Evolutionary conservation across 768 basidiomycete species (phyloP).

Genomic region (Kwoniella heveanensis): DNA sequence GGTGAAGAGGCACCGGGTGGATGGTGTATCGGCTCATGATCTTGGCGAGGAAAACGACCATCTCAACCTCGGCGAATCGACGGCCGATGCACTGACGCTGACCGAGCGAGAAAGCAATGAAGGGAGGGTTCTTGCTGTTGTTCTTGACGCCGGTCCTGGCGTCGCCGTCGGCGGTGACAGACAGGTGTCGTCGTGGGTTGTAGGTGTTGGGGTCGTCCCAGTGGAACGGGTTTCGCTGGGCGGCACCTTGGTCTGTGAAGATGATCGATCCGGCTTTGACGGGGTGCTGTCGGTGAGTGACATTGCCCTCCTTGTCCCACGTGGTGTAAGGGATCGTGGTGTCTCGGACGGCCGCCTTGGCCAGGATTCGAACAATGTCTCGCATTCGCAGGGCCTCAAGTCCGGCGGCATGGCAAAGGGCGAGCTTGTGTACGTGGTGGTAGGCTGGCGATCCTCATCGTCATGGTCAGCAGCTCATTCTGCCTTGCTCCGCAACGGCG

Average conservation of each 20-base stretch:
- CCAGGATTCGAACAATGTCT: conserved; percentile 34
- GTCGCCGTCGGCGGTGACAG: not conserved
- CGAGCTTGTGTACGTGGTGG: conserved; percentile 33
- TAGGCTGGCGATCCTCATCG: conserved; percentile 16
- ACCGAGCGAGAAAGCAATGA: conserved; percentile 32
- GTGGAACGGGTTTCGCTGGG: conserved; percentile 29
- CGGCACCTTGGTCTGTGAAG: conserved; percentile 31
- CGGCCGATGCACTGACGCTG: conserved; percentile 38
- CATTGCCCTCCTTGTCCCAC: conserved; percentile 29
- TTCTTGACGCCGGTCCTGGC: conserved; percentile 1
- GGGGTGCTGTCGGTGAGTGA: conserved; percentile 22
- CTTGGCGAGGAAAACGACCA: conserved; percentile 25
- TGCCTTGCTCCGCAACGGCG: too few relatives aligned
- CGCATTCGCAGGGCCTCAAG: conserved; percentile 36
- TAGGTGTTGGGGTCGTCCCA: conserved; percentile 20
- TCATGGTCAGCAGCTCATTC: not conserved
- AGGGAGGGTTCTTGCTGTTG: conserved; percentile 10
- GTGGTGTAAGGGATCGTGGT: conserved; percentile 35
- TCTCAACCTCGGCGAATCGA: conserved; percentile 41
- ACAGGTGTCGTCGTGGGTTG: conserved; percentile 15
- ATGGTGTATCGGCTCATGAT: conserved; percentile 29
- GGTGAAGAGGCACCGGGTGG: conserved; percentile 15
- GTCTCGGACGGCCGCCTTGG: conserved; percentile 34
- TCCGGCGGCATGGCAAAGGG: conserved; percentile 23
- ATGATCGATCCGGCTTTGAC: conserved; percentile 37